Conservation (phyloP, 768 basidiomycete species). For the Scleroderma citrinum region DNA sequence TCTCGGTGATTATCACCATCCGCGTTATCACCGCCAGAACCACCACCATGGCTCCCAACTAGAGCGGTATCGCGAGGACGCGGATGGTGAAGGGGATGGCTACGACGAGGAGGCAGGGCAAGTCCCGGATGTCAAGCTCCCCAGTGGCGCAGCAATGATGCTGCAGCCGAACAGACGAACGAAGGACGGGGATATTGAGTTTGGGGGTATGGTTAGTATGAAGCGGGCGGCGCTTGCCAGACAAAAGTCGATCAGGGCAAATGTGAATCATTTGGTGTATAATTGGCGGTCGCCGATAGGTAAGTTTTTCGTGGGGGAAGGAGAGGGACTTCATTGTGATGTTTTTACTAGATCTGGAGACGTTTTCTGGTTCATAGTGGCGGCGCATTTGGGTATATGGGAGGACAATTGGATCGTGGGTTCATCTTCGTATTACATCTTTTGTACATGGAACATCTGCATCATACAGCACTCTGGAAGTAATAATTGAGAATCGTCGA, state of each 20-base stretch:
- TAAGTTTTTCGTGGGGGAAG: slow-evolving; percentile 22
- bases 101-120: too few relatives aligned
- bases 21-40: background rate
- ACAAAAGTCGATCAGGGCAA: slow-evolving; percentile 31
- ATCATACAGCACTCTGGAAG: too few relatives aligned
- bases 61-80: background rate
- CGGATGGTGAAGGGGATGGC: slow-evolving; percentile 23
- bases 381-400: too few relatives aligned
- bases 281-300: slow-evolving; percentile 70
- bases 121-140: background rate
- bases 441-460: too few relatives aligned
- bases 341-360: background rate
- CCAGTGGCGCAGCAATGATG: background rate
- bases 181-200: slow-evolving; percentile 16
- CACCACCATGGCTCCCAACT: background rate
- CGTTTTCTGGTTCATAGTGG: background rate
- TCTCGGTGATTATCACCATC: background rate
- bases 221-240: slow-evolving; percentile 41
- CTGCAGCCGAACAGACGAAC: slow-evolving; percentile 24
- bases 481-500: too few relatives aligned
- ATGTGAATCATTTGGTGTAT: slow-evolving; percentile 48
- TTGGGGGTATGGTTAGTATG: slow-evolving; percentile 18
- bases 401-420: background rate
- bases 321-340: too few relatives aligned
- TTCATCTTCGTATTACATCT: too few relatives aligned